Base-by-base conservation (phyloP, 2,329 filamentous ascomycete species). In the Aspergillus aculeatinus region DNA sequence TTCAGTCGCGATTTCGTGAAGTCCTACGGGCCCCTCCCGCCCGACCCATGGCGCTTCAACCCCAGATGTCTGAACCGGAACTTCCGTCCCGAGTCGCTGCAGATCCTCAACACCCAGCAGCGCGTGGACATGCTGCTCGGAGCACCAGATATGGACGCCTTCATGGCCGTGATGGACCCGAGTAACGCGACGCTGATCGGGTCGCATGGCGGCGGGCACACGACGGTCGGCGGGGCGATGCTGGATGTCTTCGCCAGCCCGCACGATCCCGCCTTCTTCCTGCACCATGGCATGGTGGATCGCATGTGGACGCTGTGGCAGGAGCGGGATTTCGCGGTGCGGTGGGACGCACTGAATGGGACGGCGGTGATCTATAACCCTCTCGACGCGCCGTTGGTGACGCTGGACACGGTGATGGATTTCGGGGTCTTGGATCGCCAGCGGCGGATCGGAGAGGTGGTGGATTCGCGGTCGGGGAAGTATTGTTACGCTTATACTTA, bases 241-340 rank as follows among this genome's bases (percentile, higher is more conserved):
- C n/a, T 14, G 19, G 62, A 64, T 55, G 48, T 55, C n/a, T 64
- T 55, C 57, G 27, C 60, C 16, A 55, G 51, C 7, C 55, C 58
- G 25, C 62, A 64, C 44, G 62, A 64, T 19, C 62, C 62, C 11
- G 27, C 54, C 2, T 64, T 64, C 23, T 59, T 59, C 51, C 29
- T 62, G n/a, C 62, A 64, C 35, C 62, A 64, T 59, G 58, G 39
- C 6, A 58, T 59, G 55, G 56, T 62, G 19, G 62, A 64, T 35
- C 58, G 58, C 6, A 21, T 64, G 49, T 64, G 62, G 62, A 33
- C 55, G 27, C 12, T 57, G 9, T 64, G 62, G 62, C 62, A 64
- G 60, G 42, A 19, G 4, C 11, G 19, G 10, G 49, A 55, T 48
- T 14, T 16, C 4, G 50, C 48, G n/a, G 51, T 3, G 14, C 25